Evolutionary conservation across 495 filamentous ascomycete species (phyloP).

Genomic region (Penicillium subrubescens): DNA sequence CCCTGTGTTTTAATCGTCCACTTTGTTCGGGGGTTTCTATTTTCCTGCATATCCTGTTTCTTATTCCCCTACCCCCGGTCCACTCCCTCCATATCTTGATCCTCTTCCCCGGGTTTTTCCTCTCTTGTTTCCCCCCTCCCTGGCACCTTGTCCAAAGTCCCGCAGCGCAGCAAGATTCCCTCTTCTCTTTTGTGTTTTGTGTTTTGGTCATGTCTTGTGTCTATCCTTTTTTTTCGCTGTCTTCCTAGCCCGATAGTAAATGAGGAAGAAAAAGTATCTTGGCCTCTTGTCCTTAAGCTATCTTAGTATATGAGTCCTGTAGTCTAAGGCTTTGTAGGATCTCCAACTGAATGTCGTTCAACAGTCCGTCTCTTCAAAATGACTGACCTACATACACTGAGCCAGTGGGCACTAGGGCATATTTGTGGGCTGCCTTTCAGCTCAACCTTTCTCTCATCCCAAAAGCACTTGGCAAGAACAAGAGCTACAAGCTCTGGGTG

Average conservation of each 20-base stretch:
- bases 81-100: slow-evolving; percentile 22
- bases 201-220: slow-evolving; percentile 32
- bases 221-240: slow-evolving; percentile 27
- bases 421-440: too few relatives aligned
- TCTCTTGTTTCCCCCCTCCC: slow-evolving; percentile 28
- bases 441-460: too few relatives aligned
- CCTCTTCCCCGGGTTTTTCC: slow-evolving; percentile 11
- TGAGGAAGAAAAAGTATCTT: slow-evolving; percentile 44
- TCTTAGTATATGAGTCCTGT: too few relatives aligned
- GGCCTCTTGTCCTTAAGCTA: slow-evolving; percentile 1
- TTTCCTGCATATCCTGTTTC: slow-evolving; percentile 26
- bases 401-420: too few relatives aligned
- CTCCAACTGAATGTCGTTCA: too few relatives aligned
- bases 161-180: slow-evolving; percentile 49
- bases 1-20: slow-evolving; percentile 20
- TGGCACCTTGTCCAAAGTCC: slow-evolving; percentile 47
- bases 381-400: too few relatives aligned
- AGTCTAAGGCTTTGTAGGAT: neutral
- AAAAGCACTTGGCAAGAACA: too few relatives aligned
- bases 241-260: slow-evolving; percentile 42
- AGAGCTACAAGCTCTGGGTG: too few relatives aligned
- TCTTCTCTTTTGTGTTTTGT: slow-evolving; percentile 41
- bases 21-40: slow-evolving; percentile 4
- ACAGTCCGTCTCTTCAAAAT: too few relatives aligned
- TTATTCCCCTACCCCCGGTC: slow-evolving; percentile 20